Evolutionary conservation across 192 early-diverging fungal species (phyloP).

Genomic region (Thoreauomyces humboldtii): DNA sequence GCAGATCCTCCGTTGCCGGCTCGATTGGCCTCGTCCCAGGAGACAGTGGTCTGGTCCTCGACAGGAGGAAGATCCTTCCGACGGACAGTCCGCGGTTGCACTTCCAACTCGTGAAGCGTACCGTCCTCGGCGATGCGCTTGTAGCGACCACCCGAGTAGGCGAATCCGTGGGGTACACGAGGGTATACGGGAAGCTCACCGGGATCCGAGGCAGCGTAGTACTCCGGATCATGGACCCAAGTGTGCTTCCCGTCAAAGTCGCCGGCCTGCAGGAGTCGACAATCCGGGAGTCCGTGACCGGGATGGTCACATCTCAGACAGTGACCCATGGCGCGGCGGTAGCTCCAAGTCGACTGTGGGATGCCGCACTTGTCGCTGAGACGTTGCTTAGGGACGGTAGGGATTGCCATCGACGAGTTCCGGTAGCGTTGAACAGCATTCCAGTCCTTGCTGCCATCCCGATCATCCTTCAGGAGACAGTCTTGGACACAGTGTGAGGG

Average conservation of each 20-base stretch:
- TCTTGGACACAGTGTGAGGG: constrained; percentile 13
- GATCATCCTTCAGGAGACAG: background rate
- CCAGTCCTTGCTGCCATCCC: constrained; percentile 3
- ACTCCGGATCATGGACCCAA: constrained; percentile 13
- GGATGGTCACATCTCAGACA: constrained; percentile 7
- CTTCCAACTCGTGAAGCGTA: background rate
- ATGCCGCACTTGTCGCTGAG: constrained; percentile 1
- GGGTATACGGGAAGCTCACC: background rate
- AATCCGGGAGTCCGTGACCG: constrained; percentile 1
- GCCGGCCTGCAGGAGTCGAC: background rate
- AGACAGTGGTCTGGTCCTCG: background rate
- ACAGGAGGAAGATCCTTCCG: background rate
- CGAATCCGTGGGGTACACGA: constrained; percentile 2
- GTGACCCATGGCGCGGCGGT: background rate
- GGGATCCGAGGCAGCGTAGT: background rate
- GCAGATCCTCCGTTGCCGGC: background rate
- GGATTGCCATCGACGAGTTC: constrained; percentile 6
- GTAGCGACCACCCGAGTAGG: background rate
- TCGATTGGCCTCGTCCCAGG: background rate
- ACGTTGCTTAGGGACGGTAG: constrained; percentile 1
- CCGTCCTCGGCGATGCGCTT: background rate
- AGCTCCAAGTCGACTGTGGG: background rate
- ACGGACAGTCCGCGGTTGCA: background rate
- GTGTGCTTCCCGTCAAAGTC: background rate
- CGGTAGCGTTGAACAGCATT: constrained; percentile 2